Evolutionary conservation across 2,329 filamentous ascomycete species (phyloP), one percentile per base, ranked within the genome.

Genomic region (Apiospora malaysiana): DNA sequence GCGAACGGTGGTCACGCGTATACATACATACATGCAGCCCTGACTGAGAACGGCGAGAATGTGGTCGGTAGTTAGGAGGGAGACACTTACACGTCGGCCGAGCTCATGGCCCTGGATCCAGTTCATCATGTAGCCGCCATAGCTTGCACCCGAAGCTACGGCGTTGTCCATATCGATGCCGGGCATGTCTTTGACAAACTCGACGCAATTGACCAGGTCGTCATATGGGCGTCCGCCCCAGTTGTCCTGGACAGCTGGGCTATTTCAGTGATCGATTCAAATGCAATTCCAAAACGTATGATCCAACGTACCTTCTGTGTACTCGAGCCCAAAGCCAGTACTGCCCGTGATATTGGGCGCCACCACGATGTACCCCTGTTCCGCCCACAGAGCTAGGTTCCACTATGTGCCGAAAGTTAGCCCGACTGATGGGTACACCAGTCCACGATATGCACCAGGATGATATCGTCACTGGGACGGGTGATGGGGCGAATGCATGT

Each of bases 71-170:
- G n/a, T n/a, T n/a, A n/a, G n/a, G n/a, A n/a, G n/a, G n/a, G n/a
- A n/a, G n/a, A n/a, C n/a, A n/a, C 76, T 69, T 71, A 82, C 81
- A 70, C 78, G 85, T 59, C 85, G 84, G 14, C 84, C 87, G 1
- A 90, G 79, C 0, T 84, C 80, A 27, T 89, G 84, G 0, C 87
- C 87, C 67, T 88, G 83, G 27, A 90, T 84, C 85, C 87, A 90
- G 75, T 88, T 88, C 74, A 89, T 83, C 85, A 90, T 86, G 77
- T 88, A 90, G 12, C 87, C 88, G n/a, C 88, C 88, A 71, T 87
- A 89, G 8, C 85, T 86, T 8, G 81, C 85, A 0, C 88, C 88
- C 0, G 86, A 79, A 0, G 87, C 83, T 25, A 90, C 82, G 1
- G 86, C 87, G 8, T 87, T 85, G 10, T 79, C 78, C 16, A 83